Base-by-base conservation (phyloP, 495 filamentous ascomycete genomes). In the Ramalina peruviana region DNA sequence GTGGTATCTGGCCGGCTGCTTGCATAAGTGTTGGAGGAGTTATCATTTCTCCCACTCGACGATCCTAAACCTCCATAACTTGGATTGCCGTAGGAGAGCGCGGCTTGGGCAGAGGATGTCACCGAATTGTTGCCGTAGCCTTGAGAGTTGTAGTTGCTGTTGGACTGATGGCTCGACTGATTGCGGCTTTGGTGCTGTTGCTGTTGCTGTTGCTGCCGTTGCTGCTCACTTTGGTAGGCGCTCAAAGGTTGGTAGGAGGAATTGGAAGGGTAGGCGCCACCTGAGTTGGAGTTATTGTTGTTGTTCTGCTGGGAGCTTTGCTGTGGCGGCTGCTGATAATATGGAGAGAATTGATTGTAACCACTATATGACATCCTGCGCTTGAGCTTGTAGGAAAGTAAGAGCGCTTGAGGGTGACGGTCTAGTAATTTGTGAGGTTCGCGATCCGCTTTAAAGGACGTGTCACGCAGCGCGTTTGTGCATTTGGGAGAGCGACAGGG, bases 271-370 rank as follows among this genome's bases (percentile, higher is more conserved):
- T 46, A 36, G 23, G 9, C 11, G 48, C 21, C 30, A 33, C 37
- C 44, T 15, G 30, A 17, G 25, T 20, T 40, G 6, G 33, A 25
- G 1, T 42, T 12, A 6, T 37, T 16, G 25, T 19, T 16, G 25
- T 19, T 40, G 40, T 17, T 40, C 40, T 36, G 26, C 36, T 48
- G 46, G 0, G 46, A 40, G 26, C 13, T 42, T 15, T 42, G 51
- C 33, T 21, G 36, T 20, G 39, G 36, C 17, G 17, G 47, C 37
- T 54, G 47, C 37, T 54, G 54, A 47, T 20, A 51, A 33, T 58
- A 54, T 16, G 46, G 53, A 1, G 53, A 53, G 36, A 48, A 52
- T 39, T 53, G 49, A 27, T 27, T 49, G 43, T 49, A 55, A 38
- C 19, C 23, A 38, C 44, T 50, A 16, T 47, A 49, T 27, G 46